These are phyloP conservation scores for bread wheat (Triticum aestivum) DNA, from an alignment of 176 grass and related monocot genomes.

Conservation along the genomic window DNA sequence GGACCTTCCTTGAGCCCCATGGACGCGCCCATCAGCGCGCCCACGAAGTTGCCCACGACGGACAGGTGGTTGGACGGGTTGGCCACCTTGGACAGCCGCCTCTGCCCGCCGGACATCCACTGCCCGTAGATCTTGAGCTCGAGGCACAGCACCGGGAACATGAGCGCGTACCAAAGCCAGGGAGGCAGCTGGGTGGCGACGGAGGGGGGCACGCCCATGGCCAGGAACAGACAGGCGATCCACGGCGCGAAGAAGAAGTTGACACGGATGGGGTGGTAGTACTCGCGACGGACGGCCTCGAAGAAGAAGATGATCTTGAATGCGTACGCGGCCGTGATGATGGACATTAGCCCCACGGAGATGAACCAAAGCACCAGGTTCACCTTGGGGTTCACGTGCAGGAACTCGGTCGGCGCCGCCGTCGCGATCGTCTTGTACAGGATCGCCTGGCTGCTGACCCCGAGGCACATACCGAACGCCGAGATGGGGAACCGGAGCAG, in stretches of 20 bases:
- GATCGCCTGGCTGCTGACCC: conserved; percentile 90
- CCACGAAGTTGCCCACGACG: conserved; percentile 86
- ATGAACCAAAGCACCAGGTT: conserved; percentile 82
- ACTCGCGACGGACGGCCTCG: conserved; percentile 83
- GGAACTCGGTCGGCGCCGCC: conserved; percentile 58
- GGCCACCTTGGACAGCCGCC: conserved; percentile 77
- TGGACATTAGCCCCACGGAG: conserved; percentile 46
- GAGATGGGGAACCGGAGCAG: conserved; percentile 84
- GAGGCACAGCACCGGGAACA: conserved; percentile 65
- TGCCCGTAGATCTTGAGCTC: conserved; percentile 98
- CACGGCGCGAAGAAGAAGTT: conserved; percentile 99
- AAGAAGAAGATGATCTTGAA: conserved; percentile 81
- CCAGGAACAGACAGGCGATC: conserved; percentile 78
- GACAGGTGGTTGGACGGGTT: conserved; percentile 91
- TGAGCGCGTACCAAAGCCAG: conserved; percentile 80
- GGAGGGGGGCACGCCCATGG: conserved; percentile 50
- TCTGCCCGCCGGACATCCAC: conserved; percentile 91
- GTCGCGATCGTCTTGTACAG: conserved; percentile 78
- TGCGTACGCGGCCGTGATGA: conserved; percentile 45
- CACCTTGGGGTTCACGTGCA: conserved; percentile 50
- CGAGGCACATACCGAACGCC: conserved; percentile 85
- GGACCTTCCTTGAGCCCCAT: conserved; percentile 80
- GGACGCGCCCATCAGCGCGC: conserved; percentile 72
- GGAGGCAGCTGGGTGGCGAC: conserved; percentile 34
- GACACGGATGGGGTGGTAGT: conserved; percentile 81